These are phyloP conservation scores for Blepharisma japonicum DNA, from an alignment of 73 alveolate species.

Conservation along the genomic window DNA sequence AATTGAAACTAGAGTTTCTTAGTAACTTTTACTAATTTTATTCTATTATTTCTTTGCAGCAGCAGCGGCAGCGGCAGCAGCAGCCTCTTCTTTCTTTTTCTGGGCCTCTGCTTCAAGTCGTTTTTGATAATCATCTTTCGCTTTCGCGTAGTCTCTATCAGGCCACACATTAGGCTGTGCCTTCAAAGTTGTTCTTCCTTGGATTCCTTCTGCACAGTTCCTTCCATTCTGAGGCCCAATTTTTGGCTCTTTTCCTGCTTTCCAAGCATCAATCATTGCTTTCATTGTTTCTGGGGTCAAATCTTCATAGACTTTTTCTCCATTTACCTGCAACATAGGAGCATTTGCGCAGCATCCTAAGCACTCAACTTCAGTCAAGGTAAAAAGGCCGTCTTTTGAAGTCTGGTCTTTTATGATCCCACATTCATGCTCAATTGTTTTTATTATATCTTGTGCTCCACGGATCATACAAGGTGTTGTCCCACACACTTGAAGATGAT, in stretches of 20 bases:
- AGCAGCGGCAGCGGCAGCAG: too few species aligned
- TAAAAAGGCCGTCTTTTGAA: conserved; percentile 80
- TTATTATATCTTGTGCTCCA: conserved; percentile 76
- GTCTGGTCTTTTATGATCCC: conserved; percentile 68
- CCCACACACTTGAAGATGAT: conserved; percentile 87
- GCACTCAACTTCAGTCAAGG: conserved; percentile 89
- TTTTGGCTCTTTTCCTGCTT: conserved; percentile 60
- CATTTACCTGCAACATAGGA: conserved; percentile 90
- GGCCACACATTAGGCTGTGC: conserved; percentile 6
- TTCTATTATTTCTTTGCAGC: too few species aligned
- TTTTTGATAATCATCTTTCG: neutral
- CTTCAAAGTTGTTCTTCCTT: conserved; percentile 75
- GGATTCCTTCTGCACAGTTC: conserved; percentile 70
- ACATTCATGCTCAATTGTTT: conserved; percentile 64
- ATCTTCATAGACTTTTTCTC: conserved; percentile 90
- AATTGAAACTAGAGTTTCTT: too few species aligned
- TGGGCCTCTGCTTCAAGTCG: too few species aligned
- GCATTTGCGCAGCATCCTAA: conserved; percentile 92
- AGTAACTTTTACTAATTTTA: too few species aligned
- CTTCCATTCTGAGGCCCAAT: conserved; percentile 84
- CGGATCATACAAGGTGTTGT: conserved; percentile 94
- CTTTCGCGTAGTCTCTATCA: conserved; percentile 16
- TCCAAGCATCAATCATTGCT: conserved; percentile 6
- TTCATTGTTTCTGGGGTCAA: conserved; percentile 71
- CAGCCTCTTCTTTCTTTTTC: too few species aligned